phyloP scores from a whole-genome alignment of 495 filamentous ascomycete species.

The Cercophora sp. region DNA sequence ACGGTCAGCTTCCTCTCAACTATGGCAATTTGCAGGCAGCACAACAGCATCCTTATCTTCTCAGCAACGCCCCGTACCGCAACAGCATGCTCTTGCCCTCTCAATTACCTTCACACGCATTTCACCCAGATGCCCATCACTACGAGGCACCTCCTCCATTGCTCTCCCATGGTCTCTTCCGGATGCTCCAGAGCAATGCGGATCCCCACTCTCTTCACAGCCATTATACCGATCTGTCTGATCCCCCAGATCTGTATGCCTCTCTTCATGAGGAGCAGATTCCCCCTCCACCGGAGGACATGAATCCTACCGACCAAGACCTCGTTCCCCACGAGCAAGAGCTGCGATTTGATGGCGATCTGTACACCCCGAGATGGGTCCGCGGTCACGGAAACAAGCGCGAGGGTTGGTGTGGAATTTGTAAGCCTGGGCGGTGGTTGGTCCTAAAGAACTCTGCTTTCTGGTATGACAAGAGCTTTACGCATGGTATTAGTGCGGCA shows the following conservation, averaged over 20 bases:
- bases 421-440: conserved; percentile 76
- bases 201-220: conserved; percentile 57
- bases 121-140: conserved; percentile 44
- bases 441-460: conserved; percentile 81
- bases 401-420: conserved; percentile 82
- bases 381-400: conserved; percentile 77
- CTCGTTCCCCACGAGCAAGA: conserved; percentile 70
- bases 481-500: conserved; percentile 73
- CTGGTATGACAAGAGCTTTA: conserved; percentile 84
- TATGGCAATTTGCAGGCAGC: conserved; percentile 50
- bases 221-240: conserved; percentile 61
- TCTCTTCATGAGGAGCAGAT: conserved; percentile 64
- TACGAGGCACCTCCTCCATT: conserved; percentile 52
- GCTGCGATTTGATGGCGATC: conserved; percentile 69
- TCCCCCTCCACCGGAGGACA: conserved; percentile 67
- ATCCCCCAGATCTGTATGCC: conserved; percentile 69
- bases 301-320: conserved; percentile 68
- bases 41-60: conserved; percentile 49
- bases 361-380: conserved; percentile 76
- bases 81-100: conserved; percentile 47
- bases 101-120: conserved; percentile 44
- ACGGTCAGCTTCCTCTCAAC: conserved; percentile 50
- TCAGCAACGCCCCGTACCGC: conserved; percentile 42
- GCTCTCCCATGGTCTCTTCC: conserved; percentile 61
- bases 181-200: conserved; percentile 65